Evolutionary conservation across 2,329 filamentous ascomycete genomes (phyloP), one percentile per base, ranked within the genome.

Genomic region (Balansia obtecta): DNA sequence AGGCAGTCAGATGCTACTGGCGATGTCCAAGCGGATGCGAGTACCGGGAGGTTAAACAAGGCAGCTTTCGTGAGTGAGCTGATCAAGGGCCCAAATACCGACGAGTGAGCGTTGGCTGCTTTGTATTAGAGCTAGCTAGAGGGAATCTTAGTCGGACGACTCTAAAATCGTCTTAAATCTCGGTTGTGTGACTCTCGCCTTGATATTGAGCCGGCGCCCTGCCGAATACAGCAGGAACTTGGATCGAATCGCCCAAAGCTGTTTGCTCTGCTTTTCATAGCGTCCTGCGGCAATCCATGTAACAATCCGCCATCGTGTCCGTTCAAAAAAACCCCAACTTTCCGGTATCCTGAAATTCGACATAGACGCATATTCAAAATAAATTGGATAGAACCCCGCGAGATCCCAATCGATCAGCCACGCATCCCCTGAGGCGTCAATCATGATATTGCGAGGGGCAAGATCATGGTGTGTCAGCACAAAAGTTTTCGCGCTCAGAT

Each of bases 391-490:
- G 20, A 20, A 41, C 12, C 46, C 46, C n/a, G 46, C 34, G 12
- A 40, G 34, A 48, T 48, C 34, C 46, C 46, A 48, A 40, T 48
- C 20, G 11, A 41, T 16, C 34, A 48, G 34, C 46, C 46, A 32
- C 41, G 22, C 37, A 40, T 48, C 34, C 34, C 46, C 37, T 41
- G 10, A 30, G 12, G 7, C 22, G 15, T 41, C 46, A 30, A 48
- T 6, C 46, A 48, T 22, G 18, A 48, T 48, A 16, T 48, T 40
- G 46, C 46, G 46, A 41, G 46, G 46, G 13, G 37, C 33, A 39
- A 46, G n/a, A 46, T 46, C 27, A 46, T 46, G 44, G 13, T 46
- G 44, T 18, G 44, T 46, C 6, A 46, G 44, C 44, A 46, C 44
- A 6, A 46, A 46, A 1, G 44, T 1, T 33, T 38, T 46, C 27